Percentiles rank a stretch among this genome's conserved stretches.
These are phyloP conservation scores for Suhomyces panamericanus DNA, from an alignment of 1,139 yeast genomes.

Conservation along the genomic window DNA sequence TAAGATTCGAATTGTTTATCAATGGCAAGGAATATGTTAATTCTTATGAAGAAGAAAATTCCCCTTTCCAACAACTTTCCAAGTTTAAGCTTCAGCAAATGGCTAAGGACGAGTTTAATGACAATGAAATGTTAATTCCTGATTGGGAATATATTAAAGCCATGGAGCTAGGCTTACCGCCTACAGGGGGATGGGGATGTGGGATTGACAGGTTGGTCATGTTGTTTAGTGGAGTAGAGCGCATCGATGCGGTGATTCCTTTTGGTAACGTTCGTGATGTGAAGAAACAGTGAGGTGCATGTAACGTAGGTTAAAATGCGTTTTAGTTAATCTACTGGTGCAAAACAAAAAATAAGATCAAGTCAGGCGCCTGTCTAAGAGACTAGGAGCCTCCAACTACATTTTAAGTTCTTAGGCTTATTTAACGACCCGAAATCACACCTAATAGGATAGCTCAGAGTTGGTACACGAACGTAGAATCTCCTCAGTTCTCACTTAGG, in stretches of 20 bases:
- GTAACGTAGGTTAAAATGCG: not conserved
- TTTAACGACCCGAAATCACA: too few species aligned
- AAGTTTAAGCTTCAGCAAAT: constrained; percentile 62
- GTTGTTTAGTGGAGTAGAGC: constrained; percentile 61
- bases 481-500: too few species aligned
- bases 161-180: constrained; percentile 94
- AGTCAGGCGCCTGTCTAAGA: not conserved
- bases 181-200: constrained; percentile 98
- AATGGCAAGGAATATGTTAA: constrained; percentile 81
- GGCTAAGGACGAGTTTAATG: constrained; percentile 49
- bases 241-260: constrained; percentile 78
- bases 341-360: constrained; percentile 1
- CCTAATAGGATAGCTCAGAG: too few species aligned
- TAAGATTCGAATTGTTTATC: constrained; percentile 82
- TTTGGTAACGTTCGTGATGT: constrained; percentile 85
- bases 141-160: constrained; percentile 71
- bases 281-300: constrained; percentile 42
- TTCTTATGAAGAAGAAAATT: constrained; percentile 96
- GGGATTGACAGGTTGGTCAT: constrained; percentile 89
- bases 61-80: constrained; percentile 64
- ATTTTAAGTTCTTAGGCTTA: too few species aligned
- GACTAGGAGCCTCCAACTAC: too few species aligned
- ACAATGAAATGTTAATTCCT: constrained; percentile 65
- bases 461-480: too few species aligned
- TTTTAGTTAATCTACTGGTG: not conserved